Base-by-base conservation (phyloP, 2,329 filamentous ascomycete genomes). In the Beauveria sp. region DNA sequence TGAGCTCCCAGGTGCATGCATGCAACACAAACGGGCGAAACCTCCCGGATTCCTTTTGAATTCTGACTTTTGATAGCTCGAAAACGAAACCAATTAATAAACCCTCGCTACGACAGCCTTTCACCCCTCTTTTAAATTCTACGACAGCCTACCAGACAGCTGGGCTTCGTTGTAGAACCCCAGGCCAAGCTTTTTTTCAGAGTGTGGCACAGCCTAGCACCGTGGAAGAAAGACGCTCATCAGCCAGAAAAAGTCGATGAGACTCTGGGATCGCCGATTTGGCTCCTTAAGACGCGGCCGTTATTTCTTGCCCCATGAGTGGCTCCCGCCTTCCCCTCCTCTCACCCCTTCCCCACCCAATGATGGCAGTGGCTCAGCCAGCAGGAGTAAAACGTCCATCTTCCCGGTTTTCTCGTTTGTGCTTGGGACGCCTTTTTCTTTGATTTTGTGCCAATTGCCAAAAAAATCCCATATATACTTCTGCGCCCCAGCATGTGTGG, bases 401-500 rank as follows among this genome's bases (percentile, higher is more conserved):
- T 56, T 56, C 54, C 43, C 43, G 22, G 43, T 56, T 56, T 47
- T 34, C 26, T 40, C 30, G 20, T 37, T 40, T 24, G 12, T 28
- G 22, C 28, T 34, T 28, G 28, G 26, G 28, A 30, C 43, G 26
- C 54, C n/a, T 22, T 56, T 44, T 26, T 24, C 24, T 41, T 41
- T 41, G 22, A 20, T 16, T 50, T 48, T 51, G 44, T 41, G 46
- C 55, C 46, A 58, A 28, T 58, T 58, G 8, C 22, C 16, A 10
- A 51, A 58, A 16, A 58, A 58, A 58, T 58, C 20, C 47, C 56
- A 59, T 59, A 59, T 59, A 59, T 51, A 52, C 34, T 44, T 44
- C 26, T 48, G 40, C 56, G 43, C 56, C 56, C 44, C 37, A 59
- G 47, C 34, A 52, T 8, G 26, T 59, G 56, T 59, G 56, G 56